Base-by-base conservation (phyloP, 345 rosid species). In the Camelina sativa region DNA sequence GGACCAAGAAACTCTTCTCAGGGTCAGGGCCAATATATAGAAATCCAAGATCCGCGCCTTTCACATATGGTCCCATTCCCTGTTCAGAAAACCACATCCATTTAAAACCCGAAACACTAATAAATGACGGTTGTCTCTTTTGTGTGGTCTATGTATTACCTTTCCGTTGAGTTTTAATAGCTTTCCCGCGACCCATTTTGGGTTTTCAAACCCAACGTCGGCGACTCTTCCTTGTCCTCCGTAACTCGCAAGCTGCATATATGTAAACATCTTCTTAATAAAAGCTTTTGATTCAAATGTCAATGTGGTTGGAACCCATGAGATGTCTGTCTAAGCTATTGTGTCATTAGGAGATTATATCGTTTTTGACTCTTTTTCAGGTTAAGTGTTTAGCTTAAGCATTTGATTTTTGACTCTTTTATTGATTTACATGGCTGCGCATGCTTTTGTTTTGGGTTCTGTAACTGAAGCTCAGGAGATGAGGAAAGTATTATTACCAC, bases 221-320 rank as follows among this genome's bases (percentile, higher is more conserved):
- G 98, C 97, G 72, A 90, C 90, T 82, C 93, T 87, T 82, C 97
- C 97, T 83, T 90, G 87, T 71, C 97, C 98, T 82, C 80, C 85
- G 85, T 87, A 88, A 83, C 93, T 84, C 15, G 92, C 88, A 71
- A 85, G 89, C 98, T 94, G 78, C 62, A 81, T 10, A 52, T 69
- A 69, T 53, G 34, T 48, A 55, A 54, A 56, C 53, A 57, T 37
- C 44, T 62, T 68, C 62, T 6, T 6, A 6, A 35, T 56, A 38
- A 50, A 28, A 66, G 54, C 61, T 52, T 40, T 38, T 16, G 2
- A 52, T 62, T 52, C 11, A 19, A 28, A 11, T 62, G 70, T 63
- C 62, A 73, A 8, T 38, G 11, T 30, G 55, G 53, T 40, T 55
- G 10, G 1, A 68, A 48, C 62, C 19, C 17, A 41, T 41, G 30